Evolutionary conservation across 768 basidiomycete genomes (phyloP).

Genomic region (Hypsizygus marmoreus): DNA sequence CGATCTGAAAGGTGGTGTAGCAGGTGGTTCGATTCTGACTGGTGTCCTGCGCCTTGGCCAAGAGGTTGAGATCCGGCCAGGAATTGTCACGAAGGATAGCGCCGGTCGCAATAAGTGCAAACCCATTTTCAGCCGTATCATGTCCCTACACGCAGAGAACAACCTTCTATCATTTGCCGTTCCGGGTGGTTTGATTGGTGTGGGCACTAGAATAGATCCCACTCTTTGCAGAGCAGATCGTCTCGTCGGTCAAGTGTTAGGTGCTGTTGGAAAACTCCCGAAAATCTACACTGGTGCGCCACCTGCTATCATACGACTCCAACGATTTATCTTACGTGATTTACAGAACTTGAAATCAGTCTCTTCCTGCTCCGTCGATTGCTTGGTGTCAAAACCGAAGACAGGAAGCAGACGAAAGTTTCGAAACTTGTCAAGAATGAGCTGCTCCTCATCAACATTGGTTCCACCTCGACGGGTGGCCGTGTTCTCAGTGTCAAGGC

Average conservation of each 20-base stretch:
- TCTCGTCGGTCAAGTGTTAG: conserved; percentile 94
- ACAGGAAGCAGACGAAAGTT: conserved; percentile 98
- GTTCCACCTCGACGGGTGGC: conserved; percentile 95
- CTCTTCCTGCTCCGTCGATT: conserved; percentile 93
- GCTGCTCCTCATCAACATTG: conserved; percentile 94
- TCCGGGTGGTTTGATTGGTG: conserved; percentile 97
- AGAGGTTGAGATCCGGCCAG: conserved; percentile 96
- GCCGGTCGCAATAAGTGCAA: conserved; percentile 89
- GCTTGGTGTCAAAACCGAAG: conserved; percentile 98
- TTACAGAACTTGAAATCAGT: conserved; percentile 85
- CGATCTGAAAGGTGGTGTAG: conserved; percentile 97
- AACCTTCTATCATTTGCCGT: conserved; percentile 95
- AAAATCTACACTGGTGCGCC: conserved; percentile 83
- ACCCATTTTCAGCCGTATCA: conserved; percentile 90
- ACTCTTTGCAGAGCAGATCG: conserved; percentile 97
- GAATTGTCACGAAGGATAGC: conserved; percentile 93
- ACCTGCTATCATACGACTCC: not conserved
- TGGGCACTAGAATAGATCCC: conserved; percentile 95
- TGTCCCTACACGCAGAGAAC: conserved; percentile 92
- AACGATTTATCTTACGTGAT: conserved; percentile 3
- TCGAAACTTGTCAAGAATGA: conserved; percentile 91
- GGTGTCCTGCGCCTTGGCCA: conserved; percentile 89
- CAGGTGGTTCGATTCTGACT: conserved; percentile 93
- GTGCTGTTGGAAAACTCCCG: conserved; percentile 91
- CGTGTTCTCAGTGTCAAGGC: conserved; percentile 93